Base-by-base conservation (phyloP, 2,329 filamentous ascomycete species). In the Scedosporium dehoogii region DNA sequence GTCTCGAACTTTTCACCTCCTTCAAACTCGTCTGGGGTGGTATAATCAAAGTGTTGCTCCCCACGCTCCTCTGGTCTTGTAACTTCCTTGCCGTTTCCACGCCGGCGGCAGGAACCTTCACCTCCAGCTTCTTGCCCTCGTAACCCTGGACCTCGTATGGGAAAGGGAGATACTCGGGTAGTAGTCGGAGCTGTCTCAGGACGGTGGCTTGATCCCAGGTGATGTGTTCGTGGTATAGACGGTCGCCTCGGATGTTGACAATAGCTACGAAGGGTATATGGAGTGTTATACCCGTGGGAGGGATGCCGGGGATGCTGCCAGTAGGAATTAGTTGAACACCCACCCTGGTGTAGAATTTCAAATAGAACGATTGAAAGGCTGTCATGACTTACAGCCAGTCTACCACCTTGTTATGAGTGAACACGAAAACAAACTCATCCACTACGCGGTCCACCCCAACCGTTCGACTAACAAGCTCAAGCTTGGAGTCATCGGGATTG, bases 391-490 rank as follows among this genome's bases (percentile, higher is more conserved):
- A 89, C 85, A 91, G 75, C 87, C 86, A 90, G 69, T 89, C 85
- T 1, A 90, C 75, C n/a, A 79, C 75, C 16, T 73, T 78, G 62
- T 83, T 78, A 66, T 90, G 87, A 0, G 85, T 89, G 60, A 87
- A 82, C 23, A 77, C 81, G 69, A 84, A 84, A 18, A 89, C 77
- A 65, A 90, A 89, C 69, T 90, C 87, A 65, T 90, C 87, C 2
- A 90, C 81, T 0, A 92, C 80, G 0, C 89, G 80, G 68, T 92
- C 88, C 0, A 87, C 81, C 0, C 89, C 89, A 0, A 91, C 76
- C 0, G 88, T 91, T 0, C 89, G 82, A 64, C 85, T 89, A 38
- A 91, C 79, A 1, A 92, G 81, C 68, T 91, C 85, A 2, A 92
- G 75, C 3, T 77, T 75, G 0, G 86, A 85, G 66, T 91, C 88